A percentile compares a stretch with the other conserved stretches of the same genome.
phyloP scores from a whole-genome alignment of 306 rosid genomes.

The Glycyrrhiza uralensis region DNA sequence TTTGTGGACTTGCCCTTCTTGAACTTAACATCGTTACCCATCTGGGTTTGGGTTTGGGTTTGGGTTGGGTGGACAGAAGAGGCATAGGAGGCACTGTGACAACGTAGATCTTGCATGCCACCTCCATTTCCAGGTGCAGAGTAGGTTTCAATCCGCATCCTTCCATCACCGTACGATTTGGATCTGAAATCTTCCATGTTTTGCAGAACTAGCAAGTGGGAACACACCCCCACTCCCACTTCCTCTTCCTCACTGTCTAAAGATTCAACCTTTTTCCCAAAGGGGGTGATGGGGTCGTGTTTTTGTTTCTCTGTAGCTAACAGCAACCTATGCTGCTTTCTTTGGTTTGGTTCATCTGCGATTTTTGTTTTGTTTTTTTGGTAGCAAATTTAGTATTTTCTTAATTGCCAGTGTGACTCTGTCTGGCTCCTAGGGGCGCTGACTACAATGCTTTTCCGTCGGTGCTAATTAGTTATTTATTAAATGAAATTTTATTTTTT shows the following conservation, averaged over 20 bases:
- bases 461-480: constrained; percentile 5
- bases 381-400: not conserved
- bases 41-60: constrained; percentile 43
- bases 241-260: not conserved
- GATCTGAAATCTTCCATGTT: constrained; percentile 68
- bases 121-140: constrained; percentile 17
- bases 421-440: constrained; percentile 25
- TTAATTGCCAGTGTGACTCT: constrained; percentile 2
- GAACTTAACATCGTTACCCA: constrained; percentile 48
- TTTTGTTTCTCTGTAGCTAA: not conserved
- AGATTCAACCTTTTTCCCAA: not conserved
- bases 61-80: constrained; percentile 55
- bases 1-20: constrained; percentile 81
- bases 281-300: not conserved
- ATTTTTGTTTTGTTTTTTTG: not conserved
- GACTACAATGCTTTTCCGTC: constrained; percentile 27
- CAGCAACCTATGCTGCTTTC: not conserved
- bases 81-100: constrained; percentile 85
- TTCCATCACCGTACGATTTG: constrained; percentile 64
- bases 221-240: not conserved
- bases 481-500: not conserved
- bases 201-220: not conserved
- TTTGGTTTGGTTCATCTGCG: not conserved
- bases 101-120: constrained; percentile 73
- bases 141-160: constrained; percentile 63